Evolutionary conservation across 2,329 filamentous ascomycete species (phyloP).

Genomic region (Ascochyta viciae-villosae): DNA sequence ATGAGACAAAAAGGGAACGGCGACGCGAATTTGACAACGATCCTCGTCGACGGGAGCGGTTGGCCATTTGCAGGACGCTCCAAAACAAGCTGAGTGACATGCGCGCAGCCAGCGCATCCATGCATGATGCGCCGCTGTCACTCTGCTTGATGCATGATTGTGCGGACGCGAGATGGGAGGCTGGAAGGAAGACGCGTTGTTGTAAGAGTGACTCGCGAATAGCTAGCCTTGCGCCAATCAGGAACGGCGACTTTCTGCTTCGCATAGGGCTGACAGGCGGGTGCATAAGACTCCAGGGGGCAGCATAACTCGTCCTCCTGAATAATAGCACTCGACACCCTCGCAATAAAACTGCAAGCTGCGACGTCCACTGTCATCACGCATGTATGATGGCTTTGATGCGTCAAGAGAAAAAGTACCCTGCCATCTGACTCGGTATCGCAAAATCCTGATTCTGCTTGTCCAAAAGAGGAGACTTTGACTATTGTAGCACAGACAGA

Average conservation of each 20-base stretch:
- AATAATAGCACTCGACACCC: constrained; percentile 11
- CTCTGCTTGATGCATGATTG: constrained; percentile 12
- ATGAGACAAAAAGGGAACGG: constrained; percentile 28
- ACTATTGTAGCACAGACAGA: constrained; percentile 16
- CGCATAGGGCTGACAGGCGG: constrained; percentile 16
- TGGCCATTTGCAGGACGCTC: constrained; percentile 1
- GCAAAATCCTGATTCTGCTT: constrained; percentile 6
- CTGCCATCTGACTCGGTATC: constrained; percentile 6
- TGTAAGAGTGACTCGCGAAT: constrained; percentile 15
- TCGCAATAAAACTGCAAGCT: constrained; percentile 11
- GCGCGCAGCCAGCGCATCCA: constrained; percentile 19
- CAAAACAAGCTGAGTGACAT: constrained; percentile 7
- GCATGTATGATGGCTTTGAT: constrained; percentile 9
- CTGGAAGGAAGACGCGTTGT: constrained; percentile 8
- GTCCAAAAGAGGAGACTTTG: constrained; percentile 8
- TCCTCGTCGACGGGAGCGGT: constrained; percentile 3
- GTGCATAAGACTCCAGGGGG: constrained; percentile 12
- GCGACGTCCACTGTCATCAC: constrained; percentile 8
- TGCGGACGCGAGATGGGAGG: constrained; percentile 9
- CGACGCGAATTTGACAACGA: constrained; percentile 14
- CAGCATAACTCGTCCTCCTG: constrained; percentile 19
- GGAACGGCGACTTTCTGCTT: constrained; percentile 2
- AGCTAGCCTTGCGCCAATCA: constrained; percentile 15
- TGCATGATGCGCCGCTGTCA: constrained; percentile 11
- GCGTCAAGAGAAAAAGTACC: constrained; percentile 11